Conservation (phyloP, 2,329 filamentous ascomycete genomes). For the Byssochlamys sp. region DNA sequence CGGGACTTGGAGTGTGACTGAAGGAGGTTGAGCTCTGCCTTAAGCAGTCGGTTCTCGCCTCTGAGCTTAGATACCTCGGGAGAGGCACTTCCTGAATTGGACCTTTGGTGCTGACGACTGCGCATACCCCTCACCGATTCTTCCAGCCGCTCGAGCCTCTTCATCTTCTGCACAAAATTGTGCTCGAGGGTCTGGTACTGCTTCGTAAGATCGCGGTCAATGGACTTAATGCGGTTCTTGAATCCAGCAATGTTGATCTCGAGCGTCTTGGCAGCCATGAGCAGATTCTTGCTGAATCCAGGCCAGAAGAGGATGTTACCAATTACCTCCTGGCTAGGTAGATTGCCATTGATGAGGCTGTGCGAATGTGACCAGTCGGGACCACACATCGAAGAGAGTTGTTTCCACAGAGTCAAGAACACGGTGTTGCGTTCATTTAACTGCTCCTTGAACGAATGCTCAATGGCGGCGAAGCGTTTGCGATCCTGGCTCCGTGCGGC, state of each 20-base stretch:
- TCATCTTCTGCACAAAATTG: conserved; percentile 66
- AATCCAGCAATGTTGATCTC: conserved; percentile 71
- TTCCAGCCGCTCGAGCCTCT: conserved; percentile 81
- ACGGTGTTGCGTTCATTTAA: conserved; percentile 81
- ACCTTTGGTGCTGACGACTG: conserved; percentile 20
- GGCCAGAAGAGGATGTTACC: conserved; percentile 65
- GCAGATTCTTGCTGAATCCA: conserved; percentile 80
- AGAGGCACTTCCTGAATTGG: conserved; percentile 23
- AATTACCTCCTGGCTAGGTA: conserved; percentile 78
- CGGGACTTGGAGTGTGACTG: conserved; percentile 52
- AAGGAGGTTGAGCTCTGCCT: conserved; percentile 58
- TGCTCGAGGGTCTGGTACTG: conserved; percentile 82
- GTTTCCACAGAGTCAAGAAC: conserved; percentile 80
- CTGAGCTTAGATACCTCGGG: conserved; percentile 52
- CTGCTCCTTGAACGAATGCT: conserved; percentile 75
- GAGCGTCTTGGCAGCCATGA: conserved; percentile 76
- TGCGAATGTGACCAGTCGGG: conserved; percentile 86
- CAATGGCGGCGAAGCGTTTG: conserved; percentile 63
- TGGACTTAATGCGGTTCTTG: conserved; percentile 65
- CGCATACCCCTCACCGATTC: conserved; percentile 59
- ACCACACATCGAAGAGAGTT: conserved; percentile 74
- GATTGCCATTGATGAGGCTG: conserved; percentile 74
- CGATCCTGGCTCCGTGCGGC: conserved; percentile 66
- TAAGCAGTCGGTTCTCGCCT: conserved; percentile 51
- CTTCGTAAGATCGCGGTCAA: conserved; percentile 84